Percentiles rank a stretch among this genome's conserved stretches.
Evolutionary conservation across 2,329 filamentous ascomycete species (phyloP).

Genomic region (Fusarium sp.): DNA sequence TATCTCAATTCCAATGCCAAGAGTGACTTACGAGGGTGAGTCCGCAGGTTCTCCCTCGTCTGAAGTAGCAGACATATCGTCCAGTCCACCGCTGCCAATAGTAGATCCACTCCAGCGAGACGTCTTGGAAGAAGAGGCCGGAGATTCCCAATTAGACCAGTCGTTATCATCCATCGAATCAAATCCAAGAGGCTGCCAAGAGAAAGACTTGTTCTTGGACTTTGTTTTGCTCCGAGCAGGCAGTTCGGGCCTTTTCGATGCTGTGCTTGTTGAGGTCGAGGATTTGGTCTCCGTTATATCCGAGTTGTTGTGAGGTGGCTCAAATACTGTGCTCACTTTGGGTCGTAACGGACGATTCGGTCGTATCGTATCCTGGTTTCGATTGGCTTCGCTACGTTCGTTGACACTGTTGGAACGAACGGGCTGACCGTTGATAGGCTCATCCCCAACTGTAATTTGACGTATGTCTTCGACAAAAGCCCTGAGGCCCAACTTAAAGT

Average conservation of each 20-base stretch:
- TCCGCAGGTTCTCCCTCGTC: slow-evolving; percentile 61
- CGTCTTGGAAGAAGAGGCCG: slow-evolving; percentile 62
- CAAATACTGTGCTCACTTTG: slow-evolving; percentile 58
- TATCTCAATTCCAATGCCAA: slow-evolving; percentile 3
- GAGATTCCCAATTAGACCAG: slow-evolving; percentile 74
- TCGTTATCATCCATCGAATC: slow-evolving; percentile 70
- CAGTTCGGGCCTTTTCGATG: slow-evolving; percentile 46
- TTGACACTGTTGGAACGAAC: slow-evolving; percentile 39
- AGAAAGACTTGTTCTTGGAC: slow-evolving; percentile 65
- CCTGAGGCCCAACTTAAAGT: slow-evolving; percentile 89
- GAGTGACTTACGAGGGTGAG: slow-evolving; percentile 60
- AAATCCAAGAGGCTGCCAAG: slow-evolving; percentile 69
- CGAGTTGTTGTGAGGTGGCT: slow-evolving; percentile 47
- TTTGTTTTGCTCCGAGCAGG: slow-evolving; percentile 52
- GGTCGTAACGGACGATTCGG: slow-evolving; percentile 55
- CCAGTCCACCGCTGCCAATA: slow-evolving; percentile 54
- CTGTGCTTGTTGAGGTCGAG: slow-evolving; percentile 48
- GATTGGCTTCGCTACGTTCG: slow-evolving; percentile 35
- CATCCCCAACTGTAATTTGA: slow-evolving; percentile 95
- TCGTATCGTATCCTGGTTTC: slow-evolving; percentile 62
- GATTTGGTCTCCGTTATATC: slow-evolving; percentile 22
- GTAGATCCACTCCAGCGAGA: slow-evolving; percentile 74
- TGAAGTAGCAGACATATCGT: slow-evolving; percentile 60
- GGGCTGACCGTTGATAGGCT: slow-evolving; percentile 73
- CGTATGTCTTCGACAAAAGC: slow-evolving; percentile 96